A percentile compares a stretch with the other conserved stretches of the same genome.
Conservation (phyloP, 257 asterid genomes). For the Misopates orontium region DNA sequence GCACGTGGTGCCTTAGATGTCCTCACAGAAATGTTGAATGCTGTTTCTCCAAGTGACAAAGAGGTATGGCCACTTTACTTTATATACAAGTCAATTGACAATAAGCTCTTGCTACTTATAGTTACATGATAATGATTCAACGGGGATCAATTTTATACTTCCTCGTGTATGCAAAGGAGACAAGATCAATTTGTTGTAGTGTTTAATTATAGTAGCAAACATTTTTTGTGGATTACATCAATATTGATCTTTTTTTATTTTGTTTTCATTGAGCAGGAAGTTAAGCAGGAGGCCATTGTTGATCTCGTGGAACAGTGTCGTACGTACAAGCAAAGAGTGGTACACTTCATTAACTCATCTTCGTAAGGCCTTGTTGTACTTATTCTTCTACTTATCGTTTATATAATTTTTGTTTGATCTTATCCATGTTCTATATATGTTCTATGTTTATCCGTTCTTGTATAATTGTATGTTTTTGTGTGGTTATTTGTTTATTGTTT, state of each 20-base stretch:
- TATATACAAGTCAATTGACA: too few species aligned
- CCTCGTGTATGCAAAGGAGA: too few species aligned
- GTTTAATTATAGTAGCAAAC: too few species aligned
- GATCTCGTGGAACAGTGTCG: conserved; percentile 98
- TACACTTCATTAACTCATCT: conserved; percentile 95
- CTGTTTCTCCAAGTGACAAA: conserved; percentile 83
- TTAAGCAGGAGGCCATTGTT: conserved; percentile 93
- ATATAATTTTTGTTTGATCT: not conserved
- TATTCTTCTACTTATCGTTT: conserved; percentile 16
- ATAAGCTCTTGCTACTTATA: too few species aligned
- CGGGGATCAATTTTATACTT: too few species aligned
- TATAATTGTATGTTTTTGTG: too few species aligned
- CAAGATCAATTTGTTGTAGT: too few species aligned
- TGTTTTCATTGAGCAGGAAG: conserved; percentile 55
- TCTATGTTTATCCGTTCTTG: too few species aligned
- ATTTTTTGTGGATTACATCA: too few species aligned
- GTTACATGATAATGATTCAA: too few species aligned
- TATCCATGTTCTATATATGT: too few species aligned
- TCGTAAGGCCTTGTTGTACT: conserved; percentile 63
- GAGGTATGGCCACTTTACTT: conserved; percentile 52
- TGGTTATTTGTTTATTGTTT: too few species aligned
- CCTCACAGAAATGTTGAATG: conserved; percentile 95
- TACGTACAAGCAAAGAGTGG: conserved; percentile 91
- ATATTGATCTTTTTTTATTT: conserved; percentile 3
- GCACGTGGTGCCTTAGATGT: conserved; percentile 99